Base-by-base conservation (phyloP, 495 filamentous ascomycete genomes). In the Xylaria telfairii region DNA sequence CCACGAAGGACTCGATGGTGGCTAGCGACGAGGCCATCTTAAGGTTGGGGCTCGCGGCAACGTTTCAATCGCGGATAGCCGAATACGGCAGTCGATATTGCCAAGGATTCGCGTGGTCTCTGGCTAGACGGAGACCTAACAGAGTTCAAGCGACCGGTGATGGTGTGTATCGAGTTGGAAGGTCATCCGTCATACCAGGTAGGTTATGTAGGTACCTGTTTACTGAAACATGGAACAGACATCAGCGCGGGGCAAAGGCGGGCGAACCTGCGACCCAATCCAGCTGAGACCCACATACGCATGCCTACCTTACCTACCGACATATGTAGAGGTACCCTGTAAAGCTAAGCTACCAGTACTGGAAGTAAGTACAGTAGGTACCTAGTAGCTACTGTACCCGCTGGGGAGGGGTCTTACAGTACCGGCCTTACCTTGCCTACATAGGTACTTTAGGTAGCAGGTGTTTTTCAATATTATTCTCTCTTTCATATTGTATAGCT, bases 1-100 rank as follows among this genome's bases (percentile, higher is more conserved):
- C 90, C 71, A 99, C 90, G 81, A 98, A 99, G 5, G 93, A 91
- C 71, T 93, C 92, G 65, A 93, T 83, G 37, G 92, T 90, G 68
- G 90, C 88, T 70, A 90, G 75, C 24, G 75, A 63, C n/a, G 80
- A 81, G 15, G 82, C 72, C 81, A 82, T 84, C 34, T 65, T 46
- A 12, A 13, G 34, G 59, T 46, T 26, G 67, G 26, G 8, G 15
- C 32, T 63, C 7, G 17, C 37, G 37, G 28, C 32, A 13, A 19
- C 8, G 32, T 32, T 8, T 4, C 4, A 19, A 32, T 63, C n/a
- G 46, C 15, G 21, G 32, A 44, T 1, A 13, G 44, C 10, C 26
- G 6, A 34, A 67, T 46, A 5, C 9, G 24, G 51, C 7, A 24
- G 39, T 53, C n/a, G 2, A 13, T 4, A 2, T 68, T 6, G 46